phyloP scores from a whole-genome alignment of 208 protist genomes.

The Balamuthia mandrillaris region DNA sequence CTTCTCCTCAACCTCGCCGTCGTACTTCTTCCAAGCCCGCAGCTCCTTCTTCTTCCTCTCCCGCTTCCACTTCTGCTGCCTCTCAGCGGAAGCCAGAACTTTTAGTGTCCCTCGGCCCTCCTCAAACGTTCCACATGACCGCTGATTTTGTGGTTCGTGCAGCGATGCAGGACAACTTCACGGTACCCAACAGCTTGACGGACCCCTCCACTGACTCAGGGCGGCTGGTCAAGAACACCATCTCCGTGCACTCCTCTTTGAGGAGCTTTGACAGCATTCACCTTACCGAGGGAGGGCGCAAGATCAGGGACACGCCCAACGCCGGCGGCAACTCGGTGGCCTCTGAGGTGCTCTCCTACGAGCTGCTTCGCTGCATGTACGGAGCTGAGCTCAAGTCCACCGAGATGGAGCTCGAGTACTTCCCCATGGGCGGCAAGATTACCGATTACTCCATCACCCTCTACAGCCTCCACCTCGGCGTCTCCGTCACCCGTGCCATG shows the following conservation, averaged over 20 bases:
- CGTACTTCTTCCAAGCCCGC: too few species aligned
- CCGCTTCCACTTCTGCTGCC: background rate
- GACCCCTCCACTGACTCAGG: background rate
- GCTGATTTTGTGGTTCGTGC: background rate
- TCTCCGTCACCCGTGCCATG: conserved; percentile 12
- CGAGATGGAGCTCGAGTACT: conserved; percentile 31
- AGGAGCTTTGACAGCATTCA: background rate
- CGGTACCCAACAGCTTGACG: conserved; percentile 7
- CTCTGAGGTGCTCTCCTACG: conserved; percentile 9
- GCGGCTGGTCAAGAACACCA: background rate
- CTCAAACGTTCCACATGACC: background rate
- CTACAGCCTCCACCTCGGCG: conserved; percentile 22
- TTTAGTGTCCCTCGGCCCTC: background rate
- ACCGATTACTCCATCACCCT: conserved; percentile 14
- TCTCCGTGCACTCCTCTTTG: background rate
- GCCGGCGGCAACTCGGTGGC: conserved; percentile 23
- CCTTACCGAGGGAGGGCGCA: background rate
- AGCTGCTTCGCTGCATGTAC: background rate
- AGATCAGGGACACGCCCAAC: background rate
- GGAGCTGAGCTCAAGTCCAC: background rate
- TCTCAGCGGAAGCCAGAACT: background rate
- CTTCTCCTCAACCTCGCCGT: background rate
- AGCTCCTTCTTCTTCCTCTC: background rate
- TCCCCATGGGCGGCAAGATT: conserved; percentile 22
- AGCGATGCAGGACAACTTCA: background rate